Evolutionary conservation across 1,284 basidiomycete species (phyloP), one percentile per base, ranked within the genome.

Genomic region (Ceratobasidium sp.): DNA sequence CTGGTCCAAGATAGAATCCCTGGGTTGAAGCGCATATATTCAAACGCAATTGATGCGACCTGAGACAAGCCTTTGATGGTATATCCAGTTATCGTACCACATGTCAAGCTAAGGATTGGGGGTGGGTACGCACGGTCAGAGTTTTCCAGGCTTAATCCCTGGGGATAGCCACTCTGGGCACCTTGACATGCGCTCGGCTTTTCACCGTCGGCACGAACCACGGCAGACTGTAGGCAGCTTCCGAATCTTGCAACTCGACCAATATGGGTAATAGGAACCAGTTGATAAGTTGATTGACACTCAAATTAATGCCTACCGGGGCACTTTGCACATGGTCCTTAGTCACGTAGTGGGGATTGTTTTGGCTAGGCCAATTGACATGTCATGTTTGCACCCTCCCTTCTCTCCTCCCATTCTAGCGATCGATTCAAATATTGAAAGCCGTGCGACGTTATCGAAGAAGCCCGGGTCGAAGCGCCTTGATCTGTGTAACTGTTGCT

Each of bases 61-160:
- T 20, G n/a, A n/a, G 23, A n/a, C 35, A 13, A 60, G 39, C 17
- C 35, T 42, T 28, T 42, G 17, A 42, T 23, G 23, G 15, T 63
- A 63, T 63, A 33, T 63, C 42, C 20, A 26, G 61, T 23, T 64
- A 42, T 64, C 61, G 61, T 42, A 37, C 42, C 28, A 15, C 61
- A 64, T n/a, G n/a, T 64, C 61, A 23, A 28, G 13, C n/a, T 64
- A 13, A 28, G 35, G 47, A 39, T 31, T n/a, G 20, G 60, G 60
- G 35, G 3, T 17, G 23, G 17, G 13, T 11, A 45, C 28, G 23
- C n/a, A 37, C 61, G 35, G 61, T 42, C 39, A 23, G 61, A 49
- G n/a, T 64, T 64, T 37, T 49, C 61, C 61, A 64, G 61, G 26
- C 61, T 64, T 64, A 64, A 64, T n/a, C 42, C 26, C 11, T 64